Base-by-base conservation (phyloP, 352 stramenopile genomes). In the Sclerospora graminicola region DNA sequence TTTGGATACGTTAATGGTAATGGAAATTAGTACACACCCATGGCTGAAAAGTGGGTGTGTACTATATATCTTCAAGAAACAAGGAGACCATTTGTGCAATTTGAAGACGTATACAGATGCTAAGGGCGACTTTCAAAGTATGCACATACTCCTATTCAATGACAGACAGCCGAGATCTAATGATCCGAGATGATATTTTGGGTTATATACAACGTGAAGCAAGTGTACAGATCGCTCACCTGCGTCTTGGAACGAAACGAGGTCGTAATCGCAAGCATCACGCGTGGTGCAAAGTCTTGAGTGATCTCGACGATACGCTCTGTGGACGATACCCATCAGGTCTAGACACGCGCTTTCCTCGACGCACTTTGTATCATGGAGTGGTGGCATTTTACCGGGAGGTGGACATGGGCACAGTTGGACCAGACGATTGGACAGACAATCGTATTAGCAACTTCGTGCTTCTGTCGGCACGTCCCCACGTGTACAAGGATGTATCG, bases 401-500 rank as follows among this genome's bases (percentile, higher is more conserved):
- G 50, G 51, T 99, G 2, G 95, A 99, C 63, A 84, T 98, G 48
- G 95, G 94, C 10, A 94, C 71, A 1, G 64, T 77, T 21, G 89
- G 89, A 1, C 75, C 84, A 4, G 88, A 97, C 23, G 76, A 96
- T 41, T 96, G 86, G 71, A 88, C 74, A 13, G 66, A 82, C 45
- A 82, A 73, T 57, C 84, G 79, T 21, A 69, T 97, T 0, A 95
- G 96, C 20, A 99, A 99, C 59, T 69, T 99, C 13, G 95, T 97
- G 4, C 99, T 99, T 58, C 65, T 99, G 5, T 98, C 89, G 1
- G 96, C 96, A n/a, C 70, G 96, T 26, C 96, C 96, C 5, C 95
- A 99, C 60, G 83, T 99, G 39, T 99, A 98, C 75, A 98, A 98
- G 64, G 96, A 99, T 60, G 69, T 98, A 42, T 97, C 89, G 21